phyloP scores from a whole-genome alignment of 768 basidiomycete species.

The Pleurotus giganteus region DNA sequence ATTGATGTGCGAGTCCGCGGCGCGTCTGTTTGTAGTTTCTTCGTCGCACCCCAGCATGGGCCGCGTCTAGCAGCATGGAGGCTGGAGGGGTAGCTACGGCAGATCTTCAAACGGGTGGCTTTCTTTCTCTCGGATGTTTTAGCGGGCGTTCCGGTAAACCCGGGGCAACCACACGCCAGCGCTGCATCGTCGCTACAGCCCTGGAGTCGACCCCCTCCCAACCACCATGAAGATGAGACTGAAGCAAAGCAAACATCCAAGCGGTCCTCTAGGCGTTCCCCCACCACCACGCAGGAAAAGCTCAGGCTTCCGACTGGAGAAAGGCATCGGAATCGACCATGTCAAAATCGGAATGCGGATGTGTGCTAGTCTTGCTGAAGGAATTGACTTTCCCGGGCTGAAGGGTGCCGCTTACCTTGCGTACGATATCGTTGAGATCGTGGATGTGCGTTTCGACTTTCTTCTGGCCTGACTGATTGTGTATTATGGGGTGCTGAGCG shows the following conservation, averaged over 20 bases:
- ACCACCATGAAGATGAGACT: background rate
- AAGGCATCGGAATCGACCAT: conserved; percentile 6
- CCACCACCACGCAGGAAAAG: conserved; percentile 1
- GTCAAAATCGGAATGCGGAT: conserved; percentile 6
- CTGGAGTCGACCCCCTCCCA: background rate
- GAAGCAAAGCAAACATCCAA: background rate
- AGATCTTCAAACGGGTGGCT: too few species aligned
- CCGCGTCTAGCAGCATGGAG: too few species aligned
- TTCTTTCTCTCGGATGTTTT: too few species aligned
- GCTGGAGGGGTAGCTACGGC: too few species aligned
- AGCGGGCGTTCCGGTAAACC: background rate
- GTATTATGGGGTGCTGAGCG: background rate
- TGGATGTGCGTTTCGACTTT: background rate
- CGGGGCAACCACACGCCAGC: background rate
- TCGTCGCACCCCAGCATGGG: too few species aligned
- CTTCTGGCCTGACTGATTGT: background rate
- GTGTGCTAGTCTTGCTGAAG: conserved; percentile 5
- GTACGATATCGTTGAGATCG: conserved; percentile 4
- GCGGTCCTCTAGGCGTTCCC: background rate
- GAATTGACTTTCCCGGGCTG: conserved; percentile 7
- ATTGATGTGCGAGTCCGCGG: too few species aligned
- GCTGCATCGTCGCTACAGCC: background rate
- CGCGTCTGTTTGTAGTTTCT: too few species aligned
- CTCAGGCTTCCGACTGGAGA: conserved; percentile 3
- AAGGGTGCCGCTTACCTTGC: conserved; percentile 6